These are phyloP conservation scores for Plasmodium coatneyi DNA, from an alignment of 169 alveolate species.

Conservation along the genomic window DNA sequence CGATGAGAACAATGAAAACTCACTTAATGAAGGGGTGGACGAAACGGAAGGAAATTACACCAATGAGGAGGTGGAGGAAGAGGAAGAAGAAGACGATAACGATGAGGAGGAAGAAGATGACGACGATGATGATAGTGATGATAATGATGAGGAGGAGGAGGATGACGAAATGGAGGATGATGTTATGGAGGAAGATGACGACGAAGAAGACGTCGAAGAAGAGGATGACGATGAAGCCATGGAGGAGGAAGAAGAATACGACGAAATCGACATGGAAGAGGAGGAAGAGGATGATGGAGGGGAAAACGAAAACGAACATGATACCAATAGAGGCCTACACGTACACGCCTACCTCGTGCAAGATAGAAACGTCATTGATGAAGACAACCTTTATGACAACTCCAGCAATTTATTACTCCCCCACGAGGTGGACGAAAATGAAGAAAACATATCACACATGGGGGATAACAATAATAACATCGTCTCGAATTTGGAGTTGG, in stretches of 20 bases:
- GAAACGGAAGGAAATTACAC: neutral
- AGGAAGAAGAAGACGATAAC: neutral
- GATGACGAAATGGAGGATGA: constrained; percentile 77
- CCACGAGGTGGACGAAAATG: constrained; percentile 86
- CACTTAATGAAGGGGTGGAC: neutral
- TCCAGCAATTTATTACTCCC: constrained; percentile 78
- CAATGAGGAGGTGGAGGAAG: constrained; percentile 9
- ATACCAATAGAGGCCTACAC: constrained; percentile 71
- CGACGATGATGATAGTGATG: constrained; percentile 52
- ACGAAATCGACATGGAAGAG: constrained; percentile 47
- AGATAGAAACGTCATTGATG: constrained; percentile 78
- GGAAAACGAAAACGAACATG: constrained; percentile 73
- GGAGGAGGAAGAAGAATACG: constrained; percentile 59
- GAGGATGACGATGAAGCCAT: constrained; percentile 59
- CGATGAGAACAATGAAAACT: neutral
- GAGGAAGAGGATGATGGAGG: constrained; percentile 76
- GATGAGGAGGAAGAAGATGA: neutral
- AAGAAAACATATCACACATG: constrained; percentile 36
- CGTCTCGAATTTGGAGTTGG: constrained; percentile 42
- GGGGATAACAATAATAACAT: constrained; percentile 45
- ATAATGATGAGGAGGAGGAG: constrained; percentile 66
- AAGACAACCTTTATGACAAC: constrained; percentile 77
- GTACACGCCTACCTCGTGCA: constrained; percentile 80
- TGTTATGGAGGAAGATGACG: too few species aligned
- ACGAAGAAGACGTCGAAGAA: constrained; percentile 77